These are phyloP conservation scores for Cystobasidium pallidum DNA, from an alignment of 1,284 basidiomycete genomes.

Conservation along the genomic window DNA sequence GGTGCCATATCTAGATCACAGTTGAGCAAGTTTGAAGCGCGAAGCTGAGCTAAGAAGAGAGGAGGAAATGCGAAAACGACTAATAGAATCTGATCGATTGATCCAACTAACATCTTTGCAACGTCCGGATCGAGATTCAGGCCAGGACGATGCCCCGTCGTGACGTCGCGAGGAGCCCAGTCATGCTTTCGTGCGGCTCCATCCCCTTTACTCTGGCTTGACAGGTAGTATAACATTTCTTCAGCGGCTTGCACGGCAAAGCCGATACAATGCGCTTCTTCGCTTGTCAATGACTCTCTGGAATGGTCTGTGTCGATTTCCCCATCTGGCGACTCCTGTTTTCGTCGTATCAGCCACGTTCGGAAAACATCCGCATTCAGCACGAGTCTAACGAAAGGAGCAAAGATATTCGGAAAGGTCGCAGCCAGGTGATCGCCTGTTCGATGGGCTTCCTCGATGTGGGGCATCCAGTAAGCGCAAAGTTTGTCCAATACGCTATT, in stretches of 20 bases:
- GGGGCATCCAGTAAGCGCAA: conserved; percentile 43
- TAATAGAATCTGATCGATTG: conserved; percentile 29
- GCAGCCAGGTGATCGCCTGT: conserved; percentile 42
- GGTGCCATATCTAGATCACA: conserved; percentile 44
- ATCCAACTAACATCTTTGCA: conserved; percentile 15
- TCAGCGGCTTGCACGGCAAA: conserved; percentile 40
- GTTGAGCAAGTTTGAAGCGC: conserved; percentile 38
- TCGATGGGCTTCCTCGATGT: conserved; percentile 36
- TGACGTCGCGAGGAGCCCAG: conserved; percentile 33
- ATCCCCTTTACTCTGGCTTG: conserved; percentile 15
- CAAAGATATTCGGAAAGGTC: conserved; percentile 30
- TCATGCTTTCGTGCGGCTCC: conserved; percentile 22
- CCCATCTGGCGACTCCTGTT: conserved; percentile 9
- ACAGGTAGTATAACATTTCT: conserved; percentile 42
- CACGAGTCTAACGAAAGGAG: conserved; percentile 36
- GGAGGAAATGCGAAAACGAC: conserved; percentile 41
- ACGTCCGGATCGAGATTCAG: conserved; percentile 36
- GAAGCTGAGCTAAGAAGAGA: conserved; percentile 38
- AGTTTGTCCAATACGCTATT: conserved; percentile 46
- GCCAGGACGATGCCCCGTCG: conserved; percentile 29
- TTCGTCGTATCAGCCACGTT: conserved; percentile 42
- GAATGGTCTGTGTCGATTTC: conserved; percentile 35
- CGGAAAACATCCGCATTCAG: conserved; percentile 46
- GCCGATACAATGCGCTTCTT: conserved; percentile 42
- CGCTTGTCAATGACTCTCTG: conserved; percentile 22